A percentile compares a stretch with the other conserved stretches of the same genome.
These are phyloP conservation scores for Pyronema omphalodes DNA, from an alignment of 495 filamentous ascomycete genomes.

Conservation along the genomic window DNA sequence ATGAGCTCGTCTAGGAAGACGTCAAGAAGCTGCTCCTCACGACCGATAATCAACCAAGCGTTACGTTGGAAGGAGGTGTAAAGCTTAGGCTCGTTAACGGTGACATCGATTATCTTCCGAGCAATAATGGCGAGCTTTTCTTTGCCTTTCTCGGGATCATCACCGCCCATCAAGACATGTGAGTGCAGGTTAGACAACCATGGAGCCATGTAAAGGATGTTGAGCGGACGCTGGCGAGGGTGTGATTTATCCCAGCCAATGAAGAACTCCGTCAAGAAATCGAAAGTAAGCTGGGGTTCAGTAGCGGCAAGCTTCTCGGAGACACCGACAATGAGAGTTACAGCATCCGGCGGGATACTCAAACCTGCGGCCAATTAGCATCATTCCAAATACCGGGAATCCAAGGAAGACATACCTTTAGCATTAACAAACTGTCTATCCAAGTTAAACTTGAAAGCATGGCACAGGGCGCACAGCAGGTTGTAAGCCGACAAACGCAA, in stretches of 20 bases:
- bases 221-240: constrained; percentile 42
- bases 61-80: constrained; percentile 39
- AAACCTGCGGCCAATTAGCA: constrained; percentile 13
- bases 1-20: constrained; percentile 46
- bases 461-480: constrained; percentile 41
- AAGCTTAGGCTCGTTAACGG: constrained; percentile 37
- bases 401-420: constrained; percentile 30
- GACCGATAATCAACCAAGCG: constrained; percentile 41
- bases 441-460: constrained; percentile 43
- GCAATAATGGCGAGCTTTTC: constrained; percentile 43
- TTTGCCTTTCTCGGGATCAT: constrained; percentile 42
- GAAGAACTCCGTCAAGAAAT: constrained; percentile 51
- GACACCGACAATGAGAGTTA: constrained; percentile 43
- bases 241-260: constrained; percentile 48
- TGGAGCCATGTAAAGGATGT: constrained; percentile 46
- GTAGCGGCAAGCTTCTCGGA: constrained; percentile 40
- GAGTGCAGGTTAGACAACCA: constrained; percentile 42
- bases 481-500: constrained; percentile 45
- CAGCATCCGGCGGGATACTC: constrained; percentile 38
- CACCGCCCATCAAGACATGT: constrained; percentile 33
- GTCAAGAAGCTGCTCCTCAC: constrained; percentile 42
- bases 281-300: constrained; percentile 45
- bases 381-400: background rate
- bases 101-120: constrained; percentile 43
- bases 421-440: constrained; percentile 39